Evolutionary conservation across 2,329 filamentous ascomycete species (phyloP).

Genomic region (Penicillium hordei): DNA sequence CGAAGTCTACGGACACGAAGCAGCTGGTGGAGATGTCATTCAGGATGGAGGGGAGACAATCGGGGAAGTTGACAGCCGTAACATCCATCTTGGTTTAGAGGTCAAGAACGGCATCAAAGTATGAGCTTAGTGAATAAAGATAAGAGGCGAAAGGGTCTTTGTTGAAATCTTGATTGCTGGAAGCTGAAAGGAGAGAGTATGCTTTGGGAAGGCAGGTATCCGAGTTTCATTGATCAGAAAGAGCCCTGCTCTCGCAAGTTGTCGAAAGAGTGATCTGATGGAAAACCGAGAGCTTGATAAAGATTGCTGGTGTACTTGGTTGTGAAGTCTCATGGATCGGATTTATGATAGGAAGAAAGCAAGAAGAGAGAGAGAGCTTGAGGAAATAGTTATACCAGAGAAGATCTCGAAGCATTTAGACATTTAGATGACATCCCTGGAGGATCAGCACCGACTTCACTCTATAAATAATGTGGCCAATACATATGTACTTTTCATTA

Average conservation of each 20-base stretch:
- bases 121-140: not conserved
- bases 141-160: not conserved
- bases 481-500: not conserved
- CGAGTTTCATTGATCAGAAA: not conserved
- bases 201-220: not conserved
- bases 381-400: not conserved
- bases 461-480: not conserved
- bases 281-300: not conserved
- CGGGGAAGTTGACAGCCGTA: constrained; percentile 50
- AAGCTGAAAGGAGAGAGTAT: not conserved
- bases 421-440: not conserved
- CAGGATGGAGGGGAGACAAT: constrained; percentile 56
- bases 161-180: not conserved
- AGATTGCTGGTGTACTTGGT: not conserved
- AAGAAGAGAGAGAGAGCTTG: not conserved
- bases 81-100: constrained; percentile 56
- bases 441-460: not conserved
- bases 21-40: constrained; percentile 58
- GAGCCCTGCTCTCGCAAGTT: not conserved
- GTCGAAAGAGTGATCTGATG: not conserved
- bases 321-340: not conserved
- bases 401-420: not conserved
- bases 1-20: constrained; percentile 66
- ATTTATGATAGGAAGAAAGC: not conserved
- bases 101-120: not conserved